Base-by-base conservation (phyloP, 1,284 basidiomycete genomes). In the Melanopsichium pennsylvanicum region DNA sequence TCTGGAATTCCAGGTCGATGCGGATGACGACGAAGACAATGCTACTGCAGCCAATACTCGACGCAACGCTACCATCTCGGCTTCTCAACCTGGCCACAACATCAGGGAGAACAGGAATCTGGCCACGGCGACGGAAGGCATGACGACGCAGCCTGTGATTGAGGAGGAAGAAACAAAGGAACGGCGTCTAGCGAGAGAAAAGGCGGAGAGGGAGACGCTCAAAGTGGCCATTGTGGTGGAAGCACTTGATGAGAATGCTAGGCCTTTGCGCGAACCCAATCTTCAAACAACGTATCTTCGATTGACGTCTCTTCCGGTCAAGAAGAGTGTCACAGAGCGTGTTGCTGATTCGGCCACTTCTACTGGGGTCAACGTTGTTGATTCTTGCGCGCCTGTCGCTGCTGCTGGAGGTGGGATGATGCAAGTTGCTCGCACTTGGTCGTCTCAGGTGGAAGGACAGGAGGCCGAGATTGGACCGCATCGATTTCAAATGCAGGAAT, bases 401-500 rank as follows among this genome's bases (percentile, higher is more conserved):
- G n/a, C n/a, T n/a, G n/a, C n/a, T n/a, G n/a, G n/a, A n/a, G n/a
- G n/a, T n/a, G n/a, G n/a, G n/a, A n/a, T n/a, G n/a, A n/a, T n/a
- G n/a, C n/a, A n/a, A n/a, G n/a, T n/a, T n/a, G n/a, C n/a, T 5
- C 49, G 75, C 2, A 43, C 39, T 0, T 78, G 75, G 75, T 48
- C 59, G 2, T 48, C 61, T 4, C 74, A 76, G 43, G 70, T 76
- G 12, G 75, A 78, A 47, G 74, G 72, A 0, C 75, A 78, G 36
- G 75, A 78, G 37, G 75, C 74, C 5, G 72, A 78, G 41, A 76
- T 79, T n/a, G 76, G 76, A 15, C 67, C 76, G 12, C 73, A 72
- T 37, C 47, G 67, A 2, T 75, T 81, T 51, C 78, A 78, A 49
- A 42, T 81, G 39, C 78, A 81, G 39, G 78, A 81, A 52, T 57